phyloP scores from a whole-genome alignment of 2,329 filamentous ascomycete genomes.

The Capronia americana region DNA sequence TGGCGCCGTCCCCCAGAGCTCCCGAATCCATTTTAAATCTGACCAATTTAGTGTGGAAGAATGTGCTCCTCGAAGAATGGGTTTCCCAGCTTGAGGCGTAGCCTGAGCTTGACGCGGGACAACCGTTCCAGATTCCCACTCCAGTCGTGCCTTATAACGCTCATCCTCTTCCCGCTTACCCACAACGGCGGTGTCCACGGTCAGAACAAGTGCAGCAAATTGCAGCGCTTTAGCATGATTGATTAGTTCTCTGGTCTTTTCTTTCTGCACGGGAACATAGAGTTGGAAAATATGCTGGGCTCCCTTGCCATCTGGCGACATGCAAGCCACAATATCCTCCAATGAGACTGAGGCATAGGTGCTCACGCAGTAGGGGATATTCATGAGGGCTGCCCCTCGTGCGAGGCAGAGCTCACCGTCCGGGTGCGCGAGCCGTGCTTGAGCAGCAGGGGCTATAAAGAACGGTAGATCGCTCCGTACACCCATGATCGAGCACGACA shows the following conservation, averaged over 20 bases:
- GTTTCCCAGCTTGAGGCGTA: slow-evolving; percentile 53
- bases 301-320: background rate
- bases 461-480: slow-evolving; percentile 45
- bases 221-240: slow-evolving; percentile 54
- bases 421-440: slow-evolving; percentile 45
- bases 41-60: slow-evolving; percentile 61
- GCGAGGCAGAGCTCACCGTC: slow-evolving; percentile 48
- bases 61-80: slow-evolving; percentile 44
- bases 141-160: slow-evolving; percentile 48
- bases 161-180: slow-evolving; percentile 64
- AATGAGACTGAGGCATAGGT: background rate
- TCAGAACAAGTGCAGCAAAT: slow-evolving; percentile 59
- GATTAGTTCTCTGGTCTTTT: slow-evolving; percentile 59
- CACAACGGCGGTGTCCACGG: slow-evolving; percentile 62
- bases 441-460: slow-evolving; percentile 49
- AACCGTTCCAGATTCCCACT: background rate
- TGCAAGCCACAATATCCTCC: background rate
- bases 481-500: slow-evolving; percentile 42
- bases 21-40: slow-evolving; percentile 60
- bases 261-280: slow-evolving; percentile 64
- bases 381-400: slow-evolving; percentile 43
- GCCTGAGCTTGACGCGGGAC: slow-evolving; percentile 30
- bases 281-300: slow-evolving; percentile 52
- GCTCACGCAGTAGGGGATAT: slow-evolving; percentile 42
- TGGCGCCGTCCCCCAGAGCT: slow-evolving; percentile 53